These are phyloP conservation scores for Moniliophthora roreri DNA, from an alignment of 1,284 basidiomycete species.

Conservation along the genomic window DNA sequence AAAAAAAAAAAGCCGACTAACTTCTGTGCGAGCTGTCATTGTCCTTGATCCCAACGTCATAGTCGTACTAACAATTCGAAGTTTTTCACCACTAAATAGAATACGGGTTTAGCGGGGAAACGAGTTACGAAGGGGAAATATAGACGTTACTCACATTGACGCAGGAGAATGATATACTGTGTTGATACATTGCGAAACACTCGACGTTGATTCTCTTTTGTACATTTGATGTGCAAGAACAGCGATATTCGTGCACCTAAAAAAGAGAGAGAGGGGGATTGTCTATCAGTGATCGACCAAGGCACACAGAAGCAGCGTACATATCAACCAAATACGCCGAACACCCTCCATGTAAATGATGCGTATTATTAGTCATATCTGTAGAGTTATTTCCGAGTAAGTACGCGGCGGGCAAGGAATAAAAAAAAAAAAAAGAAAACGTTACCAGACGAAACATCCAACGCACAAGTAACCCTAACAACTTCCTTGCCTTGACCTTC, in stretches of 20 bases:
- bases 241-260: slow-evolving; percentile 31
- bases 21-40: slow-evolving; percentile 35
- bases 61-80: slow-evolving; percentile 39
- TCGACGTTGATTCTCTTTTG: slow-evolving; percentile 22
- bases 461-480: slow-evolving; percentile 42
- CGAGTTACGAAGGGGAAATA: neutral
- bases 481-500: slow-evolving; percentile 35
- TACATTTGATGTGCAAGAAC: slow-evolving; percentile 28
- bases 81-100: slow-evolving; percentile 32
- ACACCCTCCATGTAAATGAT: slow-evolving; percentile 47
- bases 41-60: slow-evolving; percentile 31
- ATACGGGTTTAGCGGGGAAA: neutral
- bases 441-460: slow-evolving; percentile 44
- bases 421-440: neutral
- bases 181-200: slow-evolving; percentile 42
- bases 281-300: neutral
- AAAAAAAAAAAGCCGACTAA: slow-evolving; percentile 11
- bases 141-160: slow-evolving; percentile 27
- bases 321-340: slow-evolving; percentile 45
- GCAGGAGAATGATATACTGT: slow-evolving; percentile 38
- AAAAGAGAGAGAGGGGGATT: slow-evolving; percentile 1
- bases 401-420: neutral
- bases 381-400: neutral
- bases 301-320: slow-evolving; percentile 26
- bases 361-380: slow-evolving; percentile 49